These are phyloP conservation scores for Cardamine occulta DNA, from an alignment of 345 rosid species.

Conservation along the genomic window DNA sequence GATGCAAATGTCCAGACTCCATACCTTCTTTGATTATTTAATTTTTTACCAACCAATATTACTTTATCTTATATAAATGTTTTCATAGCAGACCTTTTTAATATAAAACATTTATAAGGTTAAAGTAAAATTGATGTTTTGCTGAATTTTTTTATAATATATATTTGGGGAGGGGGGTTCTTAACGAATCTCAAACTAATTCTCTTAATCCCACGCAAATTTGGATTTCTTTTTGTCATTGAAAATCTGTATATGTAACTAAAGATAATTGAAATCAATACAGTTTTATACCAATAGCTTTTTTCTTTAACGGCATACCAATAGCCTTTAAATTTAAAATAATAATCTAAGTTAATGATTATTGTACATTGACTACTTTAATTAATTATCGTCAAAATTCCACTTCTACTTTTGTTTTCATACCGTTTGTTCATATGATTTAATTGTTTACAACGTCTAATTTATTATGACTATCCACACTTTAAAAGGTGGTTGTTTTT, in stretches of 20 bases:
- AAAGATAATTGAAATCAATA: neutral
- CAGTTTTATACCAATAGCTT: neutral
- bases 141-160: too few species aligned
- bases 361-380: too few species aligned
- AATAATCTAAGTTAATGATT: too few species aligned
- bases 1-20: constrained; percentile 1
- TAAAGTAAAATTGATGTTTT: neutral
- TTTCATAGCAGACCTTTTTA: neutral
- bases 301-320: too few species aligned
- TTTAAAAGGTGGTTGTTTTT: neutral
- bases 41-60: constrained; percentile 27
- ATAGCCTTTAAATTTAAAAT: too few species aligned
- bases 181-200: too few species aligned
- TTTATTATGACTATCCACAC: neutral
- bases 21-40: neutral
- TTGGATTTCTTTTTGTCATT: too few species aligned
- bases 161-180: too few species aligned
- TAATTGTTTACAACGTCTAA: neutral
- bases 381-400: too few species aligned
- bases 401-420: too few species aligned
- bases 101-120: neutral
- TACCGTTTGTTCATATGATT: neutral
- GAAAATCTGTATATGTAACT: too few species aligned
- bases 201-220: too few species aligned
- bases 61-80: constrained; percentile 8